Base-by-base conservation (phyloP, 2,329 filamentous ascomycete genomes). In the Verticillium nubilum region DNA sequence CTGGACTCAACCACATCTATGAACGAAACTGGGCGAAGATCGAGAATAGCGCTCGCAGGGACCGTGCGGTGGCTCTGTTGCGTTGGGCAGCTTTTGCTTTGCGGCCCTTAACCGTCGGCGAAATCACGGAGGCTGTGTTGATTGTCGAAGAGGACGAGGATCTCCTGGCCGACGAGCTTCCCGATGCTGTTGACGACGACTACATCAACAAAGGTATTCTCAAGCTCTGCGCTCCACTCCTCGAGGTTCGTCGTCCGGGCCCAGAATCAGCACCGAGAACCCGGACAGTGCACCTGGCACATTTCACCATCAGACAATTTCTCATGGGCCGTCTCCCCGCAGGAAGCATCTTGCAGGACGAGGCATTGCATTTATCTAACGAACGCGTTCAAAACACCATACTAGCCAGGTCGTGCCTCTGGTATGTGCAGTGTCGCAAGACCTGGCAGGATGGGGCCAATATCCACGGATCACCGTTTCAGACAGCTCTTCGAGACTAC, bases 1-100 rank as follows among this genome's bases (percentile, higher is more conserved):
- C 62, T 0, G 69, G 66, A 1, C 67, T 76, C 1, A 60, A 67
- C 3, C 28, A 54, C 1, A 57, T 73, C 0, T 75, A 76, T 27
- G 66, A 73, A 7, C 63, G 65, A 10, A 68, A 67, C 53, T 74
- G 70, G 70, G 52, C 60, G 4, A 66, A 57, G 19, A 70, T 74
- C 0, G 28, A 27, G 0, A 35, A 28, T 1, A 54, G 66, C 0
- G 47, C 28, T 1, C 66, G 69, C 0, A 64, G 61, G 52, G 17
- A 55, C 1, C 65, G 73, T 0, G 67, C 67, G 2, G 59, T 73
- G 2, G 58, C 65, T 0, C 61, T 76, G 1, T 59, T 76, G 0
- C 68, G 65, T 2, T 74, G 69, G 70, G 57, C 65, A 0, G 63
- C 68, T 0, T 74, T 72, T 54, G 58, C 67, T 0, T 4, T 57